phyloP scores from a whole-genome alignment of 192 early-diverging fungal genomes.

The Thoreauomyces humboldtii region DNA sequence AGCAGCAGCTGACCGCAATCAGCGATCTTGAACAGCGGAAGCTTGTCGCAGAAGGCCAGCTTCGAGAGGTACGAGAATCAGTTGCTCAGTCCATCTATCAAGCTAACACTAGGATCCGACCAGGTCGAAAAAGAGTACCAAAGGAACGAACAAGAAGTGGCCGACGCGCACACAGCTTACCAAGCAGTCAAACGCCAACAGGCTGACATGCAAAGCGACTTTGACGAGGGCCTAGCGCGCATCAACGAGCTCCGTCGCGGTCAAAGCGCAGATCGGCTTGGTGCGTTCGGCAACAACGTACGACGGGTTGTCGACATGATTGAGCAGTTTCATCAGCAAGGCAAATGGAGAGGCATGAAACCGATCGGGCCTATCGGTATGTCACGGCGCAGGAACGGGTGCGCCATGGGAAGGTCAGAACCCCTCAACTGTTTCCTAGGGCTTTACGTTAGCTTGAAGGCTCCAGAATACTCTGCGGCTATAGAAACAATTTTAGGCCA shows the following conservation, averaged over 20 bases:
- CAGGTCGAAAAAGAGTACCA: too few species aligned
- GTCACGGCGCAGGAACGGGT: conserved; percentile 55
- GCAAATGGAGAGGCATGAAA: conserved; percentile 72
- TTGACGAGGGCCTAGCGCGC: too few species aligned
- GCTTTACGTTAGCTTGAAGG: conserved; percentile 16
- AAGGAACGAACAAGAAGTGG: too few species aligned
- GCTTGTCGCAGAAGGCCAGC: background rate
- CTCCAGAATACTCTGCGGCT: conserved; percentile 12
- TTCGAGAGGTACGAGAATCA: background rate
- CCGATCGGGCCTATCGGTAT: conserved; percentile 53
- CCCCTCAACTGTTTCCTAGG: background rate
- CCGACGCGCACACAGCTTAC: too few species aligned
- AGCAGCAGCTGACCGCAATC: conserved; percentile 7
- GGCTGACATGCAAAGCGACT: too few species aligned
- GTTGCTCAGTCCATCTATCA: too few species aligned
- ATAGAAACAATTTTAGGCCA: conserved; percentile 39
- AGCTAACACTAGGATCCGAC: too few species aligned
- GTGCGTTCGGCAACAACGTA: conserved; percentile 79
- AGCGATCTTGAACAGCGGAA: background rate
- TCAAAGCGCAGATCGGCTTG: conserved; percentile 65
- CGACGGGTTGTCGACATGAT: conserved; percentile 70
- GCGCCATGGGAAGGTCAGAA: background rate
- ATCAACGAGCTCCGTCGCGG: too few species aligned
- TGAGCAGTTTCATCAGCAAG: conserved; percentile 60
- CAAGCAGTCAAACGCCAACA: too few species aligned